Evolutionary conservation across 2,329 filamentous ascomycete genomes (phyloP).

Genomic region (Pyricularia pennisetigena): DNA sequence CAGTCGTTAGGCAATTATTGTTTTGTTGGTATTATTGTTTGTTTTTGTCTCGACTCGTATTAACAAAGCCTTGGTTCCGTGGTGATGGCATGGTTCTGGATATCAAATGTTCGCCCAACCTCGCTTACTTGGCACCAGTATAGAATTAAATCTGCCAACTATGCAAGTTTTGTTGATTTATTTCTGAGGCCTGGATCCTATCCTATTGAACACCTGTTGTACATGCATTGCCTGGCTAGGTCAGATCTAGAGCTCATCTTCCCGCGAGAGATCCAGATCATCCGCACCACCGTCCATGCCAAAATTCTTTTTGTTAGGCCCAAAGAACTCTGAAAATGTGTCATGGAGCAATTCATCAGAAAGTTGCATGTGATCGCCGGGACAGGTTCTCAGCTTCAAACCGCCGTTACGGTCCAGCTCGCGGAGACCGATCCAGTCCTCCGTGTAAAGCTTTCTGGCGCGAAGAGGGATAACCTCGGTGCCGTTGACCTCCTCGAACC

Average conservation of each 20-base stretch:
- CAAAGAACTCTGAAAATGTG: slow-evolving; percentile 59
- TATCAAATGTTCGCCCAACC: too few species aligned
- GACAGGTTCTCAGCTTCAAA: slow-evolving; percentile 61
- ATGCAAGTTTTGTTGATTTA: neutral
- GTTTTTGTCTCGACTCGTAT: too few species aligned
- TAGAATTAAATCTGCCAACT: neutral
- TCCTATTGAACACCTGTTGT: neutral
- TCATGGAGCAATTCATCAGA: slow-evolving; percentile 53
- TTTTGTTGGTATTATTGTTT: too few species aligned
- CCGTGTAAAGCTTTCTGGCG: slow-evolving; percentile 64
- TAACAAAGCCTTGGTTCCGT: too few species aligned
- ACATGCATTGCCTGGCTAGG: neutral
- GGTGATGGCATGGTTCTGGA: too few species aligned
- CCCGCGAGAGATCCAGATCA: slow-evolving; percentile 11
- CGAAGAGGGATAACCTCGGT: slow-evolving; percentile 58
- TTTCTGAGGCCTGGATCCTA: neutral
- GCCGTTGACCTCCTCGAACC: slow-evolving; percentile 80
- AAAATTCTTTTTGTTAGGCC: slow-evolving; percentile 34
- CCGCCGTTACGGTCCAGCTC: slow-evolving; percentile 69
- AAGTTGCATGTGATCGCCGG: slow-evolving; percentile 79
- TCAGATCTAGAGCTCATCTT: slow-evolving; percentile 25
- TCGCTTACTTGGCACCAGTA: neutral
- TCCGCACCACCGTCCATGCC: slow-evolving; percentile 8
- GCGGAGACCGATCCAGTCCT: slow-evolving; percentile 90
- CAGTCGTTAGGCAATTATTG: neutral